A percentile compares a stretch with the other conserved stretches of the same genome.
phyloP scores from a whole-genome alignment of 352 stramenopile species.

The Thraustochytrium striatum region DNA sequence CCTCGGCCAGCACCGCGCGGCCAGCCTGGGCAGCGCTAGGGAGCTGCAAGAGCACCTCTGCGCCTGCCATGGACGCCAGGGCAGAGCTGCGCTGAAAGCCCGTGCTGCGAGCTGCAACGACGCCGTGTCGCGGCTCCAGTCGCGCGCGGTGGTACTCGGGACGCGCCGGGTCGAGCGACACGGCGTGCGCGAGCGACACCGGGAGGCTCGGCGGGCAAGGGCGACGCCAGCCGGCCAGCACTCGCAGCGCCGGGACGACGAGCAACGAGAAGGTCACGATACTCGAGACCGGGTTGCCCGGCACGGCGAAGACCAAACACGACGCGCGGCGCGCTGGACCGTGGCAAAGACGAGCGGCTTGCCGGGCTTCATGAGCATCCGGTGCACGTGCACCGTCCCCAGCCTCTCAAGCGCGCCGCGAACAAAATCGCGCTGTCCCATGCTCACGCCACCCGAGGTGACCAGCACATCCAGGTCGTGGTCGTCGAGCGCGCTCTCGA shows the following conservation, averaged over 20 bases:
- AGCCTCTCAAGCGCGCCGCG: conserved; percentile 78
- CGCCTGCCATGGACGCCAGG: neutral
- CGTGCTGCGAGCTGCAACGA: neutral
- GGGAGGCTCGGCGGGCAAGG: neutral
- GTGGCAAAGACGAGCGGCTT: conserved; percentile 96
- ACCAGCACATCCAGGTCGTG: conserved; percentile 31
- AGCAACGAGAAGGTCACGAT: conserved; percentile 89
- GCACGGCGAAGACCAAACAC: conserved; percentile 87
- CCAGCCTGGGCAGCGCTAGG: neutral
- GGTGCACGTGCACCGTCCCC: conserved; percentile 85
- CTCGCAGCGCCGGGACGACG: conserved; percentile 78
- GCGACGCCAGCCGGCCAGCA: conserved; percentile 64
- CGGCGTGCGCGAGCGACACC: conserved; percentile 56
- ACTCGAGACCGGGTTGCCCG: conserved; percentile 90
- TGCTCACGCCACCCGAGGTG: conserved; percentile 79
- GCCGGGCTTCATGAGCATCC: conserved; percentile 93
- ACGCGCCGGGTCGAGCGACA: conserved; percentile 75
- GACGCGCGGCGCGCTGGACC: conserved; percentile 56
- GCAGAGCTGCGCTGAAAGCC: conserved; percentile 42
- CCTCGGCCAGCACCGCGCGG: neutral
- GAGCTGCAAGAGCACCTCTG: conserved; percentile 16
- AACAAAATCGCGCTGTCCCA: conserved; percentile 89
- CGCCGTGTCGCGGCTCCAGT: conserved; percentile 41
- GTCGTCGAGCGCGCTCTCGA: neutral
- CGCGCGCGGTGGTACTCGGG: conserved; percentile 88